A percentile compares a stretch with the other conserved stretches of the same genome.
phyloP scores from a whole-genome alignment of 2,329 filamentous ascomycete genomes.

The Exophiala aquamarina region DNA sequence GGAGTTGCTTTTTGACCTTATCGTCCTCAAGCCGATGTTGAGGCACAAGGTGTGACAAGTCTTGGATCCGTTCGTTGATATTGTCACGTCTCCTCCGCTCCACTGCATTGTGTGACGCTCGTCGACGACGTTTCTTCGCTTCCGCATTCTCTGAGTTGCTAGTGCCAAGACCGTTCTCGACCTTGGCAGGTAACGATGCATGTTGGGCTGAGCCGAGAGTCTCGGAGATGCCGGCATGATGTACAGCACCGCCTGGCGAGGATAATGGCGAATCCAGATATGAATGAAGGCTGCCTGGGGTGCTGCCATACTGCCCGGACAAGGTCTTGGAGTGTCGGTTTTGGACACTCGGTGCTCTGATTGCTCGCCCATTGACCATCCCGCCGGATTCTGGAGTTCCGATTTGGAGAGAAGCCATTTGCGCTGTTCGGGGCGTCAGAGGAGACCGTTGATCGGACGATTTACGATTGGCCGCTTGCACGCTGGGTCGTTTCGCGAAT shows the following conservation, averaged over 20 bases:
- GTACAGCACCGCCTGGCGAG: constrained; percentile 61
- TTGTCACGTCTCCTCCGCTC: constrained; percentile 94
- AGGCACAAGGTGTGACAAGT: constrained; percentile 89
- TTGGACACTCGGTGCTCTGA: constrained; percentile 63
- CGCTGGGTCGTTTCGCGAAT: constrained; percentile 60
- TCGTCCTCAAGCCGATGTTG: constrained; percentile 92
- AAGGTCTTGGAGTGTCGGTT: constrained; percentile 75
- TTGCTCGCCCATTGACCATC: constrained; percentile 71
- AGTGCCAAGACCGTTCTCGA: constrained; percentile 55
- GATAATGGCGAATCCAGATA: constrained; percentile 87
- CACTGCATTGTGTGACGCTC: constrained; percentile 94
- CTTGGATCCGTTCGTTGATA: constrained; percentile 98
- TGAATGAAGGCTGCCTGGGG: constrained; percentile 77
- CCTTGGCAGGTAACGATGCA: constrained; percentile 85
- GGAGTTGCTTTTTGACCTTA: constrained; percentile 91
- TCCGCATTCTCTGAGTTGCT: constrained; percentile 76
- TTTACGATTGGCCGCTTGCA: constrained; percentile 70
- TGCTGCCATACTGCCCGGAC: constrained; percentile 88
- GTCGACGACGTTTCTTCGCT: constrained; percentile 84
- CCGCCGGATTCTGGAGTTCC: constrained; percentile 68
- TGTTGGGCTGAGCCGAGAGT: constrained; percentile 80
- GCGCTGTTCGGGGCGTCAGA: constrained; percentile 82
- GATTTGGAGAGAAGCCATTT: constrained; percentile 70
- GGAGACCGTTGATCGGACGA: constrained; percentile 74
- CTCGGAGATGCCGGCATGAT: constrained; percentile 77